Base-by-base conservation (phyloP, 108 stramenopile genomes). In the Nannochloropsis gaditana region DNA sequence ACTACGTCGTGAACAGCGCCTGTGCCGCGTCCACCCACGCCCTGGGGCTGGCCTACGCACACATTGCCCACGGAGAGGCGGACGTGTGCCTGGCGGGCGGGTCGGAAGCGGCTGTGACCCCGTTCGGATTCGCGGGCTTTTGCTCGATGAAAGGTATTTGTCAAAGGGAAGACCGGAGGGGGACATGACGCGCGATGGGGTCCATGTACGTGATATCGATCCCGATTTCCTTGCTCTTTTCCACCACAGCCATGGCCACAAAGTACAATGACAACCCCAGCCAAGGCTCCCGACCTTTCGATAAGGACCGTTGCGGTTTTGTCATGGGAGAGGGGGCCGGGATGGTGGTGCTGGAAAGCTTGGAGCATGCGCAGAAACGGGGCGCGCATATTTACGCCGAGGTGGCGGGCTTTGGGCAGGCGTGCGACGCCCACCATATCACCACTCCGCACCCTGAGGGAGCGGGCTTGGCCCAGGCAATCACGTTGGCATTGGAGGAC, bases 241-340 rank as follows among this genome's bases (percentile, higher is more conserved):
- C 59, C 59, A n/a, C 59, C 59, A 15, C 59, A 73, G 95, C 95
- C 19, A 97, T 96, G 95, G 93, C 91, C 44, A 94, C 95, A 9
- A 84, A 90, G 42, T 95, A 80, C 90, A 96, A 96, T 82, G 95
- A 96, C 84, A 90, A 94, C 83, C 96, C 96, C 9, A 89, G 83
- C 59, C 59, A 73, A 73, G 96, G 93, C 85, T 94, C 94, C 44
- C 91, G 95, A 21, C 97, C 97, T 11, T 98, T 98, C 84, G 96
- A 96, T 91, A 92, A 92, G 44, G 93, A 91, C 81, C 92, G 97
- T 41, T 94, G 92, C 42, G 97, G 97, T 9, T 98, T 98, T 85
- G 91, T 98, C 87, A 96, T 98, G 96, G 97, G 95, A 17, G 97
- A 98, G 91, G 97, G 97, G 59, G 94, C 96, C 8, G 97, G 96